Conservation (phyloP, 306 rosid genomes). For the Hippophae rhamnoides region DNA sequence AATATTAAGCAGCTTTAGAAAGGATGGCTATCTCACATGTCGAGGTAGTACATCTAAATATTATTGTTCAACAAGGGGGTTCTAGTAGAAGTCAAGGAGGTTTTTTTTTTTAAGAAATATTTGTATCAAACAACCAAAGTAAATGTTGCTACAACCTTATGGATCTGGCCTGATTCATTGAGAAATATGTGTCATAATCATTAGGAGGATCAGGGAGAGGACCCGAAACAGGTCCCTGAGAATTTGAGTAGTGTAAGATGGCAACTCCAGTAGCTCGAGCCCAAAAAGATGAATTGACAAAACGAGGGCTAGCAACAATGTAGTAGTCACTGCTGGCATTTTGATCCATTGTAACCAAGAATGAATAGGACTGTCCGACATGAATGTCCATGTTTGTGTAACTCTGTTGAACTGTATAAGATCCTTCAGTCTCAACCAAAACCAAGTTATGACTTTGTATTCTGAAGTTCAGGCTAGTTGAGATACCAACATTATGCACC, state of each 20-base stretch:
- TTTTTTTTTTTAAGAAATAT: not conserved
- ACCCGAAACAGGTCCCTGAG: slow-evolving; percentile 74
- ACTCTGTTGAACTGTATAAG: slow-evolving; percentile 71
- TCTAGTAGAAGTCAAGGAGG: not conserved
- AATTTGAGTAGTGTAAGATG: slow-evolving; percentile 64
- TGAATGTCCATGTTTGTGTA: slow-evolving; percentile 71
- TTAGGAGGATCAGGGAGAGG: slow-evolving; percentile 66
- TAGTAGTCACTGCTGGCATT: slow-evolving; percentile 73
- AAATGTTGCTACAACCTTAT: slow-evolving; percentile 48
- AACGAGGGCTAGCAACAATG: slow-evolving; percentile 68
- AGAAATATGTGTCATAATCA: slow-evolving; percentile 51
- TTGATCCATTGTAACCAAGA: slow-evolving; percentile 88
- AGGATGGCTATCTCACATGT: not conserved
- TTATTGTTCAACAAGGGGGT: not conserved
- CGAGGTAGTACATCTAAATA: not conserved
- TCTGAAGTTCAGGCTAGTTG: slow-evolving; percentile 68
- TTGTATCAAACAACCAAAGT: slow-evolving; percentile 12
- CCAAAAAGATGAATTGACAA: slow-evolving; percentile 62
- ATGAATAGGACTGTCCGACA: slow-evolving; percentile 81
- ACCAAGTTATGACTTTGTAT: slow-evolving; percentile 73
- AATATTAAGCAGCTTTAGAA: too few species aligned
- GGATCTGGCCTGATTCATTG: slow-evolving; percentile 82
- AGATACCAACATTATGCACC: slow-evolving; percentile 81
- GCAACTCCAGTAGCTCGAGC: slow-evolving; percentile 59
- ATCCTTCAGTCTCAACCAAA: slow-evolving; percentile 79